These are phyloP conservation scores for Crucibulum laeve DNA, from an alignment of 768 basidiomycete species.

Conservation along the genomic window DNA sequence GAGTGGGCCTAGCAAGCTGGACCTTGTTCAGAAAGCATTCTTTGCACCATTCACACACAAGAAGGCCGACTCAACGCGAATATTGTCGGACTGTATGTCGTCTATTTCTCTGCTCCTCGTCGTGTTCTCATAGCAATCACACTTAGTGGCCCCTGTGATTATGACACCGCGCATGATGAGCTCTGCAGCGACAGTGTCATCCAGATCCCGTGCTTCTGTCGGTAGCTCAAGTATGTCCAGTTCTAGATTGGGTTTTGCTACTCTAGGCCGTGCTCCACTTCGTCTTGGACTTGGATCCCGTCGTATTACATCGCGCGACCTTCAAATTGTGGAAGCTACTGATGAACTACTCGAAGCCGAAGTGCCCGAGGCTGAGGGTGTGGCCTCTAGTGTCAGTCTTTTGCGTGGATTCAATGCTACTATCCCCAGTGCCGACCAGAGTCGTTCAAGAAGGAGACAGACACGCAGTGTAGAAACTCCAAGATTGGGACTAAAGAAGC, in stretches of 20 bases:
- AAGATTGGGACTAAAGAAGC: conserved; percentile 70
- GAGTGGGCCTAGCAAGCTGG: conserved; percentile 43
- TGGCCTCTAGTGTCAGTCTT: conserved; percentile 73
- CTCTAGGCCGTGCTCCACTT: conserved; percentile 75
- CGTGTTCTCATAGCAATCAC: conserved; percentile 5
- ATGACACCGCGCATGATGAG: conserved; percentile 86
- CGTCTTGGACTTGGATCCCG: conserved; percentile 60
- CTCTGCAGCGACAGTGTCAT: conserved; percentile 64
- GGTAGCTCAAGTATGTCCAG: conserved; percentile 25
- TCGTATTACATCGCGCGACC: conserved; percentile 76
- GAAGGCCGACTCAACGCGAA: conserved; percentile 66
- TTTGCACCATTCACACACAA: conserved; percentile 67
- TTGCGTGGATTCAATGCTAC: conserved; percentile 93
- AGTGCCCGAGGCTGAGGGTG: conserved; percentile 69
- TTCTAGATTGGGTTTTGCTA: conserved; percentile 63
- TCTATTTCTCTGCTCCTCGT: conserved; percentile 4
- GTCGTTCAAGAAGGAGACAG: conserved; percentile 71
- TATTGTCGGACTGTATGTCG: conserved; percentile 69
- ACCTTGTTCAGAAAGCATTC: conserved; percentile 64
- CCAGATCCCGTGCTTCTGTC: conserved; percentile 35
- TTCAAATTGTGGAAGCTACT: conserved; percentile 79
- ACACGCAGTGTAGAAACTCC: conserved; percentile 77
- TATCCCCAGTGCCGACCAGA: conserved; percentile 82
- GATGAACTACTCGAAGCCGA: conserved; percentile 69
- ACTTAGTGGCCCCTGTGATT: conserved; percentile 84